These are phyloP conservation scores for Magnaporthiopsis poae DNA, from an alignment of 2,329 filamentous ascomycete genomes.

Conservation along the genomic window DNA sequence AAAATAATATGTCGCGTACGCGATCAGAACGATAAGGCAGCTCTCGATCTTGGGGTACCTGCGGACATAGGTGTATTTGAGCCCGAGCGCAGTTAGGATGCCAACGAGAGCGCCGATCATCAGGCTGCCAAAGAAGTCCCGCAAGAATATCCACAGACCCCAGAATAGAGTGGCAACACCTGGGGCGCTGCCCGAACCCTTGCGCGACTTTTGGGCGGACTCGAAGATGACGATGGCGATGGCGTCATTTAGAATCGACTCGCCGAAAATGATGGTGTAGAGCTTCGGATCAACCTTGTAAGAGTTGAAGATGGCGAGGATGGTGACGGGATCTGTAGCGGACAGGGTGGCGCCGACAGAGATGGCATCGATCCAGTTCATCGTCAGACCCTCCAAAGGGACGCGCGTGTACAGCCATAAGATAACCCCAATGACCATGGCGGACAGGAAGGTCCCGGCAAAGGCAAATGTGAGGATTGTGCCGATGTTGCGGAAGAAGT, in stretches of 20 bases:
- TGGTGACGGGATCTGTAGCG: conserved; percentile 93
- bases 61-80: conserved; percentile 91
- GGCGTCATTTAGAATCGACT: conserved; percentile 95
- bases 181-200: conserved; percentile 59
- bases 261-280: conserved; percentile 97
- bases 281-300: conserved; percentile 99
- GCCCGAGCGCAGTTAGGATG: conserved; percentile 71
- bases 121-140: conserved; percentile 91
- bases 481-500: conserved; percentile 97
- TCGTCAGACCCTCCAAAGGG: conserved; percentile 72
- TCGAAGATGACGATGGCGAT: conserved; percentile 98
- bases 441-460: conserved; percentile 91
- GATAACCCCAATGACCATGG: conserved; percentile 82
- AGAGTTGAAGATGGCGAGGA: conserved; percentile 95
- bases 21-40: conserved; percentile 83
- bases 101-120: conserved; percentile 81
- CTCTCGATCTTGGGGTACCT: conserved; percentile 94
- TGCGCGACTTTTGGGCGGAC: conserved; percentile 86
- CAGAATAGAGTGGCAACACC: conserved; percentile 78
- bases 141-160: conserved; percentile 85
- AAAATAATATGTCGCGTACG: conserved; percentile 96
- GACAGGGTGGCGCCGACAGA: conserved; percentile 93
- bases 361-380: conserved; percentile 91
- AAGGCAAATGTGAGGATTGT: conserved; percentile 97
- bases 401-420: conserved; percentile 83